phyloP scores from a whole-genome alignment of 2,329 filamentous ascomycete species.

The Tympanopsis confertula region DNA sequence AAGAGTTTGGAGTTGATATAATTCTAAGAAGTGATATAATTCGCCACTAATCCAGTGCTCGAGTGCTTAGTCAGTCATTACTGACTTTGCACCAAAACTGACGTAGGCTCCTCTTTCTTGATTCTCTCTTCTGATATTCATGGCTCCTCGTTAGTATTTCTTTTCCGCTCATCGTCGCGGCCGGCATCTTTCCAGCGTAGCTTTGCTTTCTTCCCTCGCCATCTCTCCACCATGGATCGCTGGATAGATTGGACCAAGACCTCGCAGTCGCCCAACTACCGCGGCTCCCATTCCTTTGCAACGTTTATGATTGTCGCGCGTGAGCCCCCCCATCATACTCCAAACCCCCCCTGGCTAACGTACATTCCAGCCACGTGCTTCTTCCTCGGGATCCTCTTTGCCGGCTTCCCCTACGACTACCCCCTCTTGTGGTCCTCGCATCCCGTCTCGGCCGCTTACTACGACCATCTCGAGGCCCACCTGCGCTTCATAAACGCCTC shows the following conservation, averaged over 20 bases:
- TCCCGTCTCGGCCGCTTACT: slow-evolving; percentile 55
- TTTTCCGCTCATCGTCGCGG: no score
- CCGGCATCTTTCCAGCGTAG: no score
- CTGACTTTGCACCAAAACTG: no score
- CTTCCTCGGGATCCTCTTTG: slow-evolving; percentile 96
- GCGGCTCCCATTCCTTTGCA: slow-evolving; percentile 65
- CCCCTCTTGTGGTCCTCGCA: slow-evolving; percentile 71
- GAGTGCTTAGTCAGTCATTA: no score
- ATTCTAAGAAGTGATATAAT: no score
- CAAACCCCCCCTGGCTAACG: slow-evolving; percentile 5
- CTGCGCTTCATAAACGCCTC: slow-evolving; percentile 83
- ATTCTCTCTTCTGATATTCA: no score
- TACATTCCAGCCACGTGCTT: slow-evolving; percentile 67
- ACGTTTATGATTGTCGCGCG: slow-evolving; percentile 95
- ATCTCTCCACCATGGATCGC: neutral
- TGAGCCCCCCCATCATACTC: slow-evolving; percentile 31
- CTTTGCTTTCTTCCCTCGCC: neutral
- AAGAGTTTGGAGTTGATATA: no score
- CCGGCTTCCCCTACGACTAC: slow-evolving; percentile 90
- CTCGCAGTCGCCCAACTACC: slow-evolving; percentile 43
- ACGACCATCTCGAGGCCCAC: slow-evolving; percentile 77
- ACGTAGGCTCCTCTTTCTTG: no score
- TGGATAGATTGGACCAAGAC: slow-evolving; percentile 44
- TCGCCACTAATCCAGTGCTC: no score
- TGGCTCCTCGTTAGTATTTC: no score